Evolutionary conservation across 2,329 filamentous ascomycete genomes (phyloP).

Genomic region (Venturia aucupariae): DNA sequence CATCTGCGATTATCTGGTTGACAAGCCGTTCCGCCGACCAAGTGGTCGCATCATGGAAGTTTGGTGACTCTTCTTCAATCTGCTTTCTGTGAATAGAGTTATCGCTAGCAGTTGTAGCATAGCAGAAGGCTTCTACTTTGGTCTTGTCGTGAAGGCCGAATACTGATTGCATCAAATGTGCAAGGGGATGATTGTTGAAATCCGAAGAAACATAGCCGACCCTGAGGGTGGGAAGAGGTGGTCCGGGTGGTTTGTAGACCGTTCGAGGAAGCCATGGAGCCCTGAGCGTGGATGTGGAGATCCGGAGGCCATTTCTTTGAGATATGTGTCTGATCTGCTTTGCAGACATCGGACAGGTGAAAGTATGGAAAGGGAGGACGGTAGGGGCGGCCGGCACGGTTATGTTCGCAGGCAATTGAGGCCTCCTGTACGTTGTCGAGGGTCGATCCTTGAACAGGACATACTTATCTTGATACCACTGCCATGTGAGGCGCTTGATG

Average conservation of each 20-base stretch:
- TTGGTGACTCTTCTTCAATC: slow-evolving; percentile 84
- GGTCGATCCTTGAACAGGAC: slow-evolving; percentile 50
- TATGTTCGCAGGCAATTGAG: slow-evolving; percentile 62
- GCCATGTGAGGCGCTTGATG: slow-evolving; percentile 66
- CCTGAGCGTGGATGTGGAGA: slow-evolving; percentile 80
- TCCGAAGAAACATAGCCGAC: slow-evolving; percentile 96
- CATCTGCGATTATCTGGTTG: slow-evolving; percentile 74
- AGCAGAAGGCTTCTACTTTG: slow-evolving; percentile 80
- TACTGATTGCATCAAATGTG: slow-evolving; percentile 97
- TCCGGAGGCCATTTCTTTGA: slow-evolving; percentile 85
- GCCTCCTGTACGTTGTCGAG: slow-evolving; percentile 56
- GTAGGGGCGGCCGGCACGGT: slow-evolving; percentile 82
- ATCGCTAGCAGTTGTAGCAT: slow-evolving; percentile 89
- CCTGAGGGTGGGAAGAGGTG: slow-evolving; percentile 74
- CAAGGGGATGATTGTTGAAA: slow-evolving; percentile 96
- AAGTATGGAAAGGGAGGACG: slow-evolving; percentile 93
- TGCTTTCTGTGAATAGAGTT: slow-evolving; percentile 81
- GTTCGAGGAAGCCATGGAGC: slow-evolving; percentile 75
- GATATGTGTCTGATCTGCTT: slow-evolving; percentile 90
- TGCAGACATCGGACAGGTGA: slow-evolving; percentile 86
- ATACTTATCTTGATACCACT: slow-evolving; percentile 81
- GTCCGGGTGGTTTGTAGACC: slow-evolving; percentile 76
- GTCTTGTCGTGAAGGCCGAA: slow-evolving; percentile 77
- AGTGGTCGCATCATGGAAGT: slow-evolving; percentile 78
- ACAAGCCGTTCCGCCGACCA: slow-evolving; percentile 83